These are phyloP conservation scores for Sarcodon aspratus DNA, from an alignment of 768 basidiomycete genomes.

Conservation along the genomic window DNA sequence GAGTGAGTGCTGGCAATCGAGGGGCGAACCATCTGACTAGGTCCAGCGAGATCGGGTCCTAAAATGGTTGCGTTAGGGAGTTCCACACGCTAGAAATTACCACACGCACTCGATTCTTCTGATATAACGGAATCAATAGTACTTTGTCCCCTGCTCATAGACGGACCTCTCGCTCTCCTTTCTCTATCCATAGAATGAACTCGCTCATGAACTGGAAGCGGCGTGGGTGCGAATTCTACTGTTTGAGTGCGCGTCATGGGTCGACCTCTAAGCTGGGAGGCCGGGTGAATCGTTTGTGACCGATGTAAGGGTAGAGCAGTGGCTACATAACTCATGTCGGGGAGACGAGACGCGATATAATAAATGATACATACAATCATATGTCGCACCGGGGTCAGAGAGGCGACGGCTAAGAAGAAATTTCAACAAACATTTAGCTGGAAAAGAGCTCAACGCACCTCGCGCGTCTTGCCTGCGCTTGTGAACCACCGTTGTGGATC, in stretches of 20 bases:
- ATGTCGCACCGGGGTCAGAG: constrained; percentile 1
- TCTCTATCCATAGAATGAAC: too few species aligned
- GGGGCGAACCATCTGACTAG: constrained; percentile 6
- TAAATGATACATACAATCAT: not conserved
- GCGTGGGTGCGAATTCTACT: constrained; percentile 38
- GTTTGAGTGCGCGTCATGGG: constrained; percentile 30
- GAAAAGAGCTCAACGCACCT: too few species aligned
- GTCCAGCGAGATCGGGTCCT: constrained; percentile 1
- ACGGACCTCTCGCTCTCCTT: constrained; percentile 8
- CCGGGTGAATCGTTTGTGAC: not conserved
- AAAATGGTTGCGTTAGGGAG: too few species aligned
- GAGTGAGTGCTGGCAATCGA: constrained; percentile 9
- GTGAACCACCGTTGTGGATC: not conserved
- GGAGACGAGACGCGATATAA: not conserved
- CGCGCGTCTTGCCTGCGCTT: too few species aligned
- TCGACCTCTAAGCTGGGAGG: not conserved
- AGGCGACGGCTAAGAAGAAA: not conserved
- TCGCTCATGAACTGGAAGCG: constrained; percentile 7
- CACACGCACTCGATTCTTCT: constrained; percentile 3
- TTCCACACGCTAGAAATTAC: constrained; percentile 2
- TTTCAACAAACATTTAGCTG: too few species aligned
- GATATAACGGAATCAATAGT: too few species aligned
- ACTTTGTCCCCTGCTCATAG: not conserved
- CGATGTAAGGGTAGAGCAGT: constrained; percentile 1
- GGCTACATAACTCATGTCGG: not conserved